A percentile compares a stretch with the other conserved stretches of the same genome.
These are phyloP conservation scores for Suhomyces anneliseae DNA, from an alignment of 1,139 yeast species.

Conservation along the genomic window DNA sequence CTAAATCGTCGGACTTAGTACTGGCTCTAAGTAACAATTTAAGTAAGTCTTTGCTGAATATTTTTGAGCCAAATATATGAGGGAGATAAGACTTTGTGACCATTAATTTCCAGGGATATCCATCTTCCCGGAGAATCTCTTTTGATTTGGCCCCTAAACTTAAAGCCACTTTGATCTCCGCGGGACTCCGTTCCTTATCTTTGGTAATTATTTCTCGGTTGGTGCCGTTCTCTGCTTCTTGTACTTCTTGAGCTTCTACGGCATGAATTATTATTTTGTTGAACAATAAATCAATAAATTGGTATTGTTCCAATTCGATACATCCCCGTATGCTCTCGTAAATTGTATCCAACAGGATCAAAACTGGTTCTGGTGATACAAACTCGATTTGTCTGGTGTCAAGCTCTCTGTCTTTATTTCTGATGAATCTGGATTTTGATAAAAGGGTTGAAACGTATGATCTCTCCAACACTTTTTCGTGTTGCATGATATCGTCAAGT, in stretches of 20 bases:
- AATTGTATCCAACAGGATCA: conserved; percentile 17
- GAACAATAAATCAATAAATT: conserved; percentile 35
- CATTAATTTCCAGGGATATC: conserved; percentile 12
- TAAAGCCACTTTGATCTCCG: conserved; percentile 16
- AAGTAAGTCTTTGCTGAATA: conserved; percentile 30
- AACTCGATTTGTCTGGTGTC: conserved; percentile 16
- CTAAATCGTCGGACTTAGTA: conserved; percentile 32
- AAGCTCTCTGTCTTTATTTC: conserved; percentile 14
- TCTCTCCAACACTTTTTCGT: conserved; percentile 23
- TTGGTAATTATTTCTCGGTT: not conserved
- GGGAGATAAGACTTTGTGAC: conserved; percentile 14
- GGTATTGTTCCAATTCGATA: conserved; percentile 26
- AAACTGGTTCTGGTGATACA: conserved; percentile 16
- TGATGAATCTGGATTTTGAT: conserved; percentile 30
- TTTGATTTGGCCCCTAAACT: conserved; percentile 16
- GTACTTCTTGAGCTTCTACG: conserved; percentile 14
- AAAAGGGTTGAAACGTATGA: conserved; percentile 24
- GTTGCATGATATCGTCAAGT: conserved; percentile 28
- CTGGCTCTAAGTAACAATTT: conserved; percentile 28
- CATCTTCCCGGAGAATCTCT: conserved; percentile 2
- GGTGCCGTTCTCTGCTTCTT: not conserved
- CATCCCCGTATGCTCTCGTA: conserved; percentile 34
- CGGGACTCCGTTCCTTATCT: not conserved
- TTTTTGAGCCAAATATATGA: conserved; percentile 14
- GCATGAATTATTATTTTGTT: conserved; percentile 37